Evolutionary conservation across 331 rosid genomes (phyloP).

Genomic region (Quercus phellos): DNA sequence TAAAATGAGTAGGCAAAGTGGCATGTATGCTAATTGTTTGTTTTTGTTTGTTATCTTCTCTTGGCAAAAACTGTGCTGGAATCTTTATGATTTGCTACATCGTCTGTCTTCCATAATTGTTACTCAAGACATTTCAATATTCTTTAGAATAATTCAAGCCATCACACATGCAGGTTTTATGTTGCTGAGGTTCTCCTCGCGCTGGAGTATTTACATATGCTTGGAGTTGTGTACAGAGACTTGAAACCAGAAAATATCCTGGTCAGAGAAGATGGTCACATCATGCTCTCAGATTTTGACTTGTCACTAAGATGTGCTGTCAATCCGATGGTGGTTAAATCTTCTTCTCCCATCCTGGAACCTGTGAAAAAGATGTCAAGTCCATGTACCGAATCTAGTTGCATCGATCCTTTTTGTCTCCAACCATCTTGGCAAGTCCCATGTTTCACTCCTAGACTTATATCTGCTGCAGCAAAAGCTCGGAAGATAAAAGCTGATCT

Average conservation of each 20-base stretch:
- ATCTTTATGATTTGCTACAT: neutral
- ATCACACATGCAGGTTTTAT: conserved; percentile 61
- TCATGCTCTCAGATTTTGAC: conserved; percentile 95
- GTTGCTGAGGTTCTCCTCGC: conserved; percentile 94
- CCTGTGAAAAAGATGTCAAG: conserved; percentile 50
- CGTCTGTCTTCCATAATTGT: neutral
- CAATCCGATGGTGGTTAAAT: conserved; percentile 64
- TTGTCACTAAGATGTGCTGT: conserved; percentile 85
- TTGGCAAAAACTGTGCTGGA: neutral
- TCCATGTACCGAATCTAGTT: conserved; percentile 74
- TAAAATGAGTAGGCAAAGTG: neutral
- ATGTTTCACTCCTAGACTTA: conserved; percentile 83
- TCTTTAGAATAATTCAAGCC: conserved; percentile 15
- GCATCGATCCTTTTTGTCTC: conserved; percentile 94
- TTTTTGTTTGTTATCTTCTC: neutral
- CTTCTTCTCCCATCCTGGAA: conserved; percentile 58
- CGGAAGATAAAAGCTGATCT: conserved; percentile 67
- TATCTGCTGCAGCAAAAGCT: conserved; percentile 64
- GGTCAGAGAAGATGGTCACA: conserved; percentile 96
- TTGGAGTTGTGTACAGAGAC: conserved; percentile 93
- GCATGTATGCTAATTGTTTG: neutral
- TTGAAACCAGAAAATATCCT: conserved; percentile 91
- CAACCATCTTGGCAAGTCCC: conserved; percentile 97
- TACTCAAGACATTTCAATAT: neutral
- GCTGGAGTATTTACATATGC: conserved; percentile 93